phyloP scores from a whole-genome alignment of 768 basidiomycete genomes.

The Rhodotorula sphaerocarpa region DNA sequence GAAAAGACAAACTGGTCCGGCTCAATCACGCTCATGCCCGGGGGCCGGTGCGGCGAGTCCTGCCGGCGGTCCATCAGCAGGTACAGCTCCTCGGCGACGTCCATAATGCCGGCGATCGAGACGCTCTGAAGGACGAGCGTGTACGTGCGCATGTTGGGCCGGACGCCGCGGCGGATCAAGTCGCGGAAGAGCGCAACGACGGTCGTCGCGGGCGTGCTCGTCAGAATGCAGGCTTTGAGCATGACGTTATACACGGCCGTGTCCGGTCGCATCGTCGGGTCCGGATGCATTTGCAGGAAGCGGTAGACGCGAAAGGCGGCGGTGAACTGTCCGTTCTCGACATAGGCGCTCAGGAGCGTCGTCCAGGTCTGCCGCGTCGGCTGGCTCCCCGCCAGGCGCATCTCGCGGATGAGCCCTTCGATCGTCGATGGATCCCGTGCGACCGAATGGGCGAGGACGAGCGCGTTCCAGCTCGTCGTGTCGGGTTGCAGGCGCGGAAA shows the following conservation, averaged over 20 bases:
- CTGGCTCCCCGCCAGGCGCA: slow-evolving; percentile 35
- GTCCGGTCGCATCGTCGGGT: slow-evolving; percentile 45
- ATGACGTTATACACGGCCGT: slow-evolving; percentile 60
- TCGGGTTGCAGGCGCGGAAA: slow-evolving; percentile 27
- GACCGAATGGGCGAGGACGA: slow-evolving; percentile 39
- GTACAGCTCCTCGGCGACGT: slow-evolving; percentile 59
- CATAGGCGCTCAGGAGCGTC: slow-evolving; percentile 71
- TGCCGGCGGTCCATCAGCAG: slow-evolving; percentile 54
- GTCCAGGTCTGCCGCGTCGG: slow-evolving; percentile 43
- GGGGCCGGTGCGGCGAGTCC: slow-evolving; percentile 36
- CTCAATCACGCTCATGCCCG: slow-evolving; percentile 4
- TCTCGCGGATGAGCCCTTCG: slow-evolving; percentile 34
- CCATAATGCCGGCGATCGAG: slow-evolving; percentile 62
- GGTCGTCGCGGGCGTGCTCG: slow-evolving; percentile 64
- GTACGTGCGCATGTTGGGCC: slow-evolving; percentile 60
- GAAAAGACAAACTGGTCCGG: slow-evolving; percentile 52
- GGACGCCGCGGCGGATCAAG: slow-evolving; percentile 47
- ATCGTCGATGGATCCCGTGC: slow-evolving; percentile 40
- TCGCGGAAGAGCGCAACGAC: slow-evolving; percentile 57
- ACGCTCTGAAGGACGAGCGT: slow-evolving; percentile 70
- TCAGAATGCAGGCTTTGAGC: slow-evolving; percentile 71
- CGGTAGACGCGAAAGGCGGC: slow-evolving; percentile 65
- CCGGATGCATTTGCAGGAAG: slow-evolving; percentile 46
- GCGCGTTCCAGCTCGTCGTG: slow-evolving; percentile 37
- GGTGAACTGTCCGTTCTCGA: slow-evolving; percentile 69